phyloP scores from a whole-genome alignment of 139 green algal species.

The Chlorella ohadii region DNA sequence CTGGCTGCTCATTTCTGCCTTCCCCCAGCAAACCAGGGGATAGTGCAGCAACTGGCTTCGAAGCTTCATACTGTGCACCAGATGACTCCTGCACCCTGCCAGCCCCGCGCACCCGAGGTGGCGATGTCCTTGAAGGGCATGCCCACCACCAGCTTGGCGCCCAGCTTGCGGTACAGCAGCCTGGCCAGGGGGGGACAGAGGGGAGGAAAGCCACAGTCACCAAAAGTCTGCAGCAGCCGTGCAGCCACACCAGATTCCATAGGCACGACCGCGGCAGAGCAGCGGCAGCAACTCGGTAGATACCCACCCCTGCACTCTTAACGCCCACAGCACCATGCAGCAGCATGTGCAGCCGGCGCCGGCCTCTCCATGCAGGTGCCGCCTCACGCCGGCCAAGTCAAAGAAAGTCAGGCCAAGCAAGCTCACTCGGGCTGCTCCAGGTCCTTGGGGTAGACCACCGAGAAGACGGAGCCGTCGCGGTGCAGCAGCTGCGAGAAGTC shows the following conservation, averaged over 20 bases:
- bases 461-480: slow-evolving; percentile 85
- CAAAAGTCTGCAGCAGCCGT: not conserved
- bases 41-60: no score
- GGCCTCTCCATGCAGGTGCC: no score
- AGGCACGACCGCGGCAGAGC: not conserved
- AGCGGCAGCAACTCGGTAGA: no score
- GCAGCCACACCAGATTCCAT: not conserved
- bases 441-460: slow-evolving; percentile 53
- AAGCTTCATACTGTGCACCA: no score
- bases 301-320: no score
- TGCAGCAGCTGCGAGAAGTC: slow-evolving; percentile 94
- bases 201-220: not conserved
- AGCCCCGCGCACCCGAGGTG: slow-evolving; percentile 56
- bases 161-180: slow-evolving; percentile 85
- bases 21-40: no score
- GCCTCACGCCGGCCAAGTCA: no score
- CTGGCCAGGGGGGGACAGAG: not conserved
- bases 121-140: slow-evolving; percentile 99
- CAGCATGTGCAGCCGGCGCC: no score
- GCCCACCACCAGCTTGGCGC: slow-evolving; percentile 95
- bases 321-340: no score
- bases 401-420: no score
- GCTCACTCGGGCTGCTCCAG: slow-evolving; percentile 54
- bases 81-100: not conserved
- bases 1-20: no score